Conservation (phyloP, 129 eudicot genomes). For the Pseudognaphalium luteoalbum region DNA sequence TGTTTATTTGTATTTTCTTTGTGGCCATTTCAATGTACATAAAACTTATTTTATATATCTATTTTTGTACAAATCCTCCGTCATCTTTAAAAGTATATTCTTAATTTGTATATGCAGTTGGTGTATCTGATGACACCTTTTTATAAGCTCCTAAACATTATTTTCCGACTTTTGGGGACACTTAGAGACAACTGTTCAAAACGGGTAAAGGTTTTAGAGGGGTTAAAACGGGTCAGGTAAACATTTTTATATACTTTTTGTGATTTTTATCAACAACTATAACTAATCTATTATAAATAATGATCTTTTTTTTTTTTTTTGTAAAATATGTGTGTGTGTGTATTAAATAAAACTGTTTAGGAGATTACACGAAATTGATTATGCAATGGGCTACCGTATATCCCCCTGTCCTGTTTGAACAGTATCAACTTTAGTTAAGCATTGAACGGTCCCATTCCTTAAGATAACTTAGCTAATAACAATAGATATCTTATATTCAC, state of each 20-base stretch:
- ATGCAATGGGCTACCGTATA: not conserved
- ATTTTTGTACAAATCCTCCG: not conserved
- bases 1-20: not conserved
- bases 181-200: not conserved
- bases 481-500: not conserved
- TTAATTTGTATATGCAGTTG: not conserved
- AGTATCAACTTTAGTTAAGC: not conserved
- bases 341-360: not conserved
- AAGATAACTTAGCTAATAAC: too few relatives aligned
- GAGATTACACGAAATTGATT: not conserved
- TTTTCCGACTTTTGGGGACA: not conserved
- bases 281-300: not conserved
- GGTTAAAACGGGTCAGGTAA: not conserved
- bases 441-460: too few relatives aligned
- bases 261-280: not conserved
- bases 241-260: not conserved
- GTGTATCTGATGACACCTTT: not conserved
- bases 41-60: not conserved
- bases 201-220: not conserved
- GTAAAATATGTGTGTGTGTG: too few relatives aligned
- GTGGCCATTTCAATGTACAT: not conserved
- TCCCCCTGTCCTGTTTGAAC: not conserved
- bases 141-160: not conserved
- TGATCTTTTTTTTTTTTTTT: not conserved
- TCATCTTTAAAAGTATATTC: not conserved